phyloP scores from a whole-genome alignment of 1,284 basidiomycete genomes.

The Pseudozyma hubeiensis region DNA sequence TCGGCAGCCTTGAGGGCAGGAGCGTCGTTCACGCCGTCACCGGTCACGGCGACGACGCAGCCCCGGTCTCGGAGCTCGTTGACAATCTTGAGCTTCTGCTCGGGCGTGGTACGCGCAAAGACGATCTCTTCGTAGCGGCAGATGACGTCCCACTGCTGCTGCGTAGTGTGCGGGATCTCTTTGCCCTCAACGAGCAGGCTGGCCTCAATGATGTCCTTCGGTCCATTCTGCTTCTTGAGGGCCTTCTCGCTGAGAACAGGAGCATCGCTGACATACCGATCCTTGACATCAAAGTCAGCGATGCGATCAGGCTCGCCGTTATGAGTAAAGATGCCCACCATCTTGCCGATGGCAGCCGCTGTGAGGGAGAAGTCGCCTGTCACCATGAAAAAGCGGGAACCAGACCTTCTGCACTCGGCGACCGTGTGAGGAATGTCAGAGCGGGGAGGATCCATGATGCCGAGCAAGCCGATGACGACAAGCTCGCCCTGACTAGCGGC shows the following conservation, averaged over 20 bases:
- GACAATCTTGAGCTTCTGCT: slow-evolving; percentile 78
- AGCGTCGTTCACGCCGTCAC: slow-evolving; percentile 80
- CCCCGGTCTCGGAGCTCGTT: slow-evolving; percentile 74
- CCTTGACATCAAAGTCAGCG: slow-evolving; percentile 68
- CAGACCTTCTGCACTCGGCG: slow-evolving; percentile 74
- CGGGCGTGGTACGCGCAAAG: slow-evolving; percentile 79
- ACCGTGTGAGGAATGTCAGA: slow-evolving; percentile 74
- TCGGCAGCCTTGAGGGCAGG: slow-evolving; percentile 71
- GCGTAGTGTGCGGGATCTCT: slow-evolving; percentile 34
- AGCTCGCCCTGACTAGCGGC: slow-evolving; percentile 70
- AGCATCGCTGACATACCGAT: slow-evolving; percentile 17
- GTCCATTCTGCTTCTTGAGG: slow-evolving; percentile 37
- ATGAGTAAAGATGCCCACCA: slow-evolving; percentile 75
- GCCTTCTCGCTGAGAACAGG: slow-evolving; percentile 47
- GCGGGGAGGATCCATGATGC: slow-evolving; percentile 76
- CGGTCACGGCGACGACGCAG: slow-evolving; percentile 74
- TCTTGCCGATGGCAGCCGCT: slow-evolving; percentile 75
- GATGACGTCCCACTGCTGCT: slow-evolving; percentile 71
- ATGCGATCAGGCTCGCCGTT: slow-evolving; percentile 64
- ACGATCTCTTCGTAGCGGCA: slow-evolving; percentile 77
- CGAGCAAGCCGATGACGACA: slow-evolving; percentile 76
- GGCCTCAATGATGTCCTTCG: slow-evolving; percentile 37
- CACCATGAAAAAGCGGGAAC: slow-evolving; percentile 78
- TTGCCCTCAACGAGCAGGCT: slow-evolving; percentile 41
- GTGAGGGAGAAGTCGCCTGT: slow-evolving; percentile 75